These are phyloP conservation scores for Backusella tarrabulga DNA, from an alignment of 192 early-diverging fungal genomes.

Conservation along the genomic window DNA sequence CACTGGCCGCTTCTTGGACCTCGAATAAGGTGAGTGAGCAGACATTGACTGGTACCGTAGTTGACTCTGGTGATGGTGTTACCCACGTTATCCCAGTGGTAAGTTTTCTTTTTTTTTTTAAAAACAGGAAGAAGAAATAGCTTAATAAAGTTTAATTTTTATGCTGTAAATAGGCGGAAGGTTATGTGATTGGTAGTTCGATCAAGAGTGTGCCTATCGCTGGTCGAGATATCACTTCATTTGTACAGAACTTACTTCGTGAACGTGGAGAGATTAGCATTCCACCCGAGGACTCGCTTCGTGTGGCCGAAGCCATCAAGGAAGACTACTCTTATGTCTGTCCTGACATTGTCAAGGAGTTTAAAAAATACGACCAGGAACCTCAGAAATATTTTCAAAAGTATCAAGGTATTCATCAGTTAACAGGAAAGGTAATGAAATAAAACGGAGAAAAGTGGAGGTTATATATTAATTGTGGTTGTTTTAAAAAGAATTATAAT, in stretches of 20 bases:
- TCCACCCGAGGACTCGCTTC: slow-evolving; percentile 94
- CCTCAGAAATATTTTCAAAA: slow-evolving; percentile 87
- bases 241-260: slow-evolving; percentile 96
- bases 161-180: slow-evolving; percentile 72
- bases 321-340: slow-evolving; percentile 96
- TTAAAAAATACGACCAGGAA: slow-evolving; percentile 89
- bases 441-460: background rate
- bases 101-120: background rate
- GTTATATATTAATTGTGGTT: background rate
- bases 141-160: no score
- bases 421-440: slow-evolving; percentile 73
- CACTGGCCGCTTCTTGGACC: slow-evolving; percentile 94
- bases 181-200: slow-evolving; percentile 96
- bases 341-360: slow-evolving; percentile 97
- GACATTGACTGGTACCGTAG: slow-evolving; percentile 97
- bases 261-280: slow-evolving; percentile 94
- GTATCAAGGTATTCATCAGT: slow-evolving; percentile 43
- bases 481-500: no score
- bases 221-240: slow-evolving; percentile 96
- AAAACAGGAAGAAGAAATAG: no score
- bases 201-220: slow-evolving; percentile 99
- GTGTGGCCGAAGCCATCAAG: slow-evolving; percentile 94
- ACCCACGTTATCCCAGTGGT: slow-evolving; percentile 99
- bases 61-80: slow-evolving; percentile 98
- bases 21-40: slow-evolving; percentile 79